Percentiles rank a stretch among this genome's conserved stretches.
Conservation (phyloP, 1,284 basidiomycete species). For the Apiotrichum siamense region DNA sequence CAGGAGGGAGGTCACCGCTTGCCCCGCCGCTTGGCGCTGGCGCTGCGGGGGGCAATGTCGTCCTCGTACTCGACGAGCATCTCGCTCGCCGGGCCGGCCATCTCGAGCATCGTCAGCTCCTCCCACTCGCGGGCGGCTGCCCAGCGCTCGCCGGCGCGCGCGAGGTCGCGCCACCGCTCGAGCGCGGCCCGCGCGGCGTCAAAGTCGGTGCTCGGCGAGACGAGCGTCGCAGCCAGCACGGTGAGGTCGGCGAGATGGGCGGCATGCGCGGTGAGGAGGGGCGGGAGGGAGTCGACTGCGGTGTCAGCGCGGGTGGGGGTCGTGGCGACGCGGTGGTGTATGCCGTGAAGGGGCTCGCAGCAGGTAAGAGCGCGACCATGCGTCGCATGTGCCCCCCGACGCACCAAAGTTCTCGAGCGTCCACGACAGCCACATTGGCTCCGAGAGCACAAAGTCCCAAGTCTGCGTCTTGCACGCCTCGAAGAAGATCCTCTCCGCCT, state of each 20-base stretch:
- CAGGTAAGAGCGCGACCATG: too few relatives aligned
- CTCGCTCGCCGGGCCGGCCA: slow-evolving; percentile 22
- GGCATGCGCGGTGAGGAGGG: slow-evolving; percentile 29
- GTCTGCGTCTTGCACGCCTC: slow-evolving; percentile 30
- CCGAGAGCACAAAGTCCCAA: slow-evolving; percentile 28
- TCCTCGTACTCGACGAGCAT: slow-evolving; percentile 20
- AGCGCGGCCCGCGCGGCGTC: slow-evolving; percentile 34
- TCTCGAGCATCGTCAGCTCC: slow-evolving; percentile 35
- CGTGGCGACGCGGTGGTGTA: not conserved
- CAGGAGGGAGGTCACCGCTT: too few relatives aligned
- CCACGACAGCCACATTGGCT: slow-evolving; percentile 43
- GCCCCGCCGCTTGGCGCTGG: slow-evolving; percentile 3
- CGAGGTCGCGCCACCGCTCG: slow-evolving; percentile 38
- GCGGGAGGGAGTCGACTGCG: slow-evolving; percentile 34
- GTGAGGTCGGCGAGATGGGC: slow-evolving; percentile 26
- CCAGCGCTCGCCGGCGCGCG: slow-evolving; percentile 31
- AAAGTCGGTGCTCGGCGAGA: slow-evolving; percentile 27
- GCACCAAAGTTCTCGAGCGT: slow-evolving; percentile 39
- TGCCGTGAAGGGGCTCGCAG: not conserved
- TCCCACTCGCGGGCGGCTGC: slow-evolving; percentile 38
- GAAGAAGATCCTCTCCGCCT: slow-evolving; percentile 38
- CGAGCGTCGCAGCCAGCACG: slow-evolving; percentile 17
- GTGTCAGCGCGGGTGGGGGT: not conserved
- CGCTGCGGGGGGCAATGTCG: not conserved
- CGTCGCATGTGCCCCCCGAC: not conserved